These are phyloP conservation scores for Alternaria sp. DNA, from an alignment of 2,329 filamentous ascomycete genomes.

Conservation along the genomic window DNA sequence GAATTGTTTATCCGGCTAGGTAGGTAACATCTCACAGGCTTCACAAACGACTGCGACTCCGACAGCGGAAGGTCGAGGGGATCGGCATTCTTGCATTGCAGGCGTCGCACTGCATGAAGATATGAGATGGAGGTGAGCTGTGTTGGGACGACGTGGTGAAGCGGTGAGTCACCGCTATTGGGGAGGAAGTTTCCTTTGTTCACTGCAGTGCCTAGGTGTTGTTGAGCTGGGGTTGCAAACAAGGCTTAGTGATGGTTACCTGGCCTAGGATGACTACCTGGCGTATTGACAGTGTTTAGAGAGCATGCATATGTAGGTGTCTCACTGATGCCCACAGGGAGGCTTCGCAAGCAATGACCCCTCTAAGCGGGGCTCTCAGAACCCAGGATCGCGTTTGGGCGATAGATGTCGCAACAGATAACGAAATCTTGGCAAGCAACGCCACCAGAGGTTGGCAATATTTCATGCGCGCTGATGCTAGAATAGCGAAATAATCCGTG, in stretches of 20 bases:
- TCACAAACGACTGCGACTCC: neutral
- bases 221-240: neutral
- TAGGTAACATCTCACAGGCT: neutral
- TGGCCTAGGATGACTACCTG: neutral
- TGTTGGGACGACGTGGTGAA: neutral
- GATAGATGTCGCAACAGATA: no score
- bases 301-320: neutral
- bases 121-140: conserved; percentile 1
- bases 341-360: neutral
- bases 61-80: neutral
- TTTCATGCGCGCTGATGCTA: no score
- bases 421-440: no score
- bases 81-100: conserved; percentile 5
- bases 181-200: neutral
- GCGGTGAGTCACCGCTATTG: conserved; percentile 5
- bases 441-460: no score
- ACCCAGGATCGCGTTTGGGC: neutral
- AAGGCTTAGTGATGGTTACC: neutral
- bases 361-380: neutral
- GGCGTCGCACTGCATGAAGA: conserved; percentile 1
- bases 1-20: neutral
- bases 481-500: no score
- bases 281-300: neutral
- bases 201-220: neutral
- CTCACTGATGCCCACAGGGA: neutral